Conservation (phyloP, 78 protist species). For the Dictyostelium brefeldianum region DNA sequence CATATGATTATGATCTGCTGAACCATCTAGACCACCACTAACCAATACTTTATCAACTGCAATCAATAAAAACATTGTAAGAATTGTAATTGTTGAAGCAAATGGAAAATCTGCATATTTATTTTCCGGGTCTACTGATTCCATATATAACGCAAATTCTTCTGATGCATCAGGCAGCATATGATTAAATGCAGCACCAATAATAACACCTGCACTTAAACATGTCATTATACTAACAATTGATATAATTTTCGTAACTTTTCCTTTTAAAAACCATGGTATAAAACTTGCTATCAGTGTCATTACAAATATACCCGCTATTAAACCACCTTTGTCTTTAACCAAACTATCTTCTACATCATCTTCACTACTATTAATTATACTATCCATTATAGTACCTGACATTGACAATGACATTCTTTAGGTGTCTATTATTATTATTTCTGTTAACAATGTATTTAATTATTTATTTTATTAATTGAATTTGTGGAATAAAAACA, state of each 20-base stretch:
- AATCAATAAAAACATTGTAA: conserved; percentile 31
- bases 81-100: conserved; percentile 44
- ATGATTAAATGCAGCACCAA: conserved; percentile 67
- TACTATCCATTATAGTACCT: too few relatives aligned
- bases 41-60: conserved; percentile 44
- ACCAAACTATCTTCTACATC: conserved; percentile 12
- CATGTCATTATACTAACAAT: conserved; percentile 29
- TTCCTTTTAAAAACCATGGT: conserved; percentile 49
- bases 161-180: conserved; percentile 52
- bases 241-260: not conserved
- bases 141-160: conserved; percentile 39
- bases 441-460: too few relatives aligned
- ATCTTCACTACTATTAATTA: not conserved
- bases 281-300: conserved; percentile 43
- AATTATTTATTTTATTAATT: too few relatives aligned
- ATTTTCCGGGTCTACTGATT: not conserved
- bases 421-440: too few relatives aligned
- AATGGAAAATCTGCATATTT: conserved; percentile 41
- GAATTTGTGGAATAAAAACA: not conserved
- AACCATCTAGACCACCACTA: conserved; percentile 39
- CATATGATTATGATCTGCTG: conserved; percentile 63
- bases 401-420: too few relatives aligned
- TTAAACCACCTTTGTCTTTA: conserved; percentile 32
- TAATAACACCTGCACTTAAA: conserved; percentile 58
- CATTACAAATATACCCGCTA: conserved; percentile 40